Base-by-base conservation (phyloP, 257 asterid genomes). In the Forsythia suspensa region DNA sequence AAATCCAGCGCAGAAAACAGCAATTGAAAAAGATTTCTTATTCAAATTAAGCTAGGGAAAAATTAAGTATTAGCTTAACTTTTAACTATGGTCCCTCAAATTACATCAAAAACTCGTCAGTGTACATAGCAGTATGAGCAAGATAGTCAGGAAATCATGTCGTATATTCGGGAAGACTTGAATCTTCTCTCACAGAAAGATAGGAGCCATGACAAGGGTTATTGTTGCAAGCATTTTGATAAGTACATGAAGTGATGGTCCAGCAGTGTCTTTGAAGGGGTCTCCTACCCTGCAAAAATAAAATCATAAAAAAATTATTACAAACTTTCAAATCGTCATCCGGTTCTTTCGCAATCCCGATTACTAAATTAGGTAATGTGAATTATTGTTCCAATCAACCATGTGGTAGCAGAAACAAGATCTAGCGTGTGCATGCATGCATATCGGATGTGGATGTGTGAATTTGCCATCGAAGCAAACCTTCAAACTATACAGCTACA, bases 181-280 rank as follows among this genome's bases (percentile, higher is more conserved):
- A 63, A 71, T 70, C 73, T 52, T 63, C 61, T 66, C 81, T 92
- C 91, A 96, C 82, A 96, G 92, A 86, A 94, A 96, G 37, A 96
- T 63, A 4, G 99, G 99, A 76, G 99, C 99, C 99, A 96, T 96
- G 57, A 96, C 99, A 37, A 95, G 98, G 70, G 99, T 95, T 40
- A 96, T 96, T 8, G 99, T 96, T 48, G 99, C 98, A 84, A 96
- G 90, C 99, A 96, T 91, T 82, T 96, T 96, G 77, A 96, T 96
- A 39, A 96, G 97, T 37, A 96, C 99, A 75, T 96, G 99, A 74
- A 96, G 79, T 20, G 99, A 96, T 73, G 99, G 99, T 38, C 99
- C 99, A 2, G 99, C 99, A 10, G 99, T 96, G 88, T 96, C 99
- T 78, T 96, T 96, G 84, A 96, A 96, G 46, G 99, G 99, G 66